These are phyloP conservation scores for Nemania sp. DNA, from an alignment of 2,329 filamentous ascomycete species.

Conservation along the genomic window DNA sequence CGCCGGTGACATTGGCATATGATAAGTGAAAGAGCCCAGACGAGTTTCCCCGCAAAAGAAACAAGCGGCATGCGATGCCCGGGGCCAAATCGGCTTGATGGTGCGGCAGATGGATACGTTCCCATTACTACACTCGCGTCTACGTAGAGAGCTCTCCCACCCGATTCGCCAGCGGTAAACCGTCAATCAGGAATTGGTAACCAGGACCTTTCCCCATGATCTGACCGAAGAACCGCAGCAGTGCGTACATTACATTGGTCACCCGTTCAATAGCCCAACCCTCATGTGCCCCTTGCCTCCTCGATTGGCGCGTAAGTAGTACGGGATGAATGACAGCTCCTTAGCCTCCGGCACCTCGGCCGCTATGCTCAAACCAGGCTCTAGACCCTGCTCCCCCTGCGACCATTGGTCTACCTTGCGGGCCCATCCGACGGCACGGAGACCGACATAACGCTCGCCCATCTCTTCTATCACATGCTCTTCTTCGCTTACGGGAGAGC, in stretches of 20 bases:
- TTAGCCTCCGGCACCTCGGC: constrained; percentile 43
- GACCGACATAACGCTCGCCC: constrained; percentile 48
- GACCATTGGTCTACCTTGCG: constrained; percentile 42
- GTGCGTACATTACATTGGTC: constrained; percentile 29
- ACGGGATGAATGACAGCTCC: constrained; percentile 64
- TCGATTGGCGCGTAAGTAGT: constrained; percentile 66
- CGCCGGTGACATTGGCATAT: constrained; percentile 18
- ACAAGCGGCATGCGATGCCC: constrained; percentile 13
- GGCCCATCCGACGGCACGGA: constrained; percentile 46
- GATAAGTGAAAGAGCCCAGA: constrained; percentile 16
- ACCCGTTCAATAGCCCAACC: constrained; percentile 54
- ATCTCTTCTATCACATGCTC: constrained; percentile 42
- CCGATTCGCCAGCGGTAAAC: constrained; percentile 17
- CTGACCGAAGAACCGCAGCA: constrained; percentile 20
- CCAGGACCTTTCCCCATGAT: constrained; percentile 18
- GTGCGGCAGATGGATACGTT: constrained; percentile 15
- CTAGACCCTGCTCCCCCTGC: constrained; percentile 38
- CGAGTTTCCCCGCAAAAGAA: constrained; percentile 26
- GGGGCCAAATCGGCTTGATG: constrained; percentile 13
- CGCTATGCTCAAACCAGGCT: constrained; percentile 40
- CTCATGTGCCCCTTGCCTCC: constrained; percentile 67
- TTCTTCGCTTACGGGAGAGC: constrained; percentile 41
- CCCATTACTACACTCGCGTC: constrained; percentile 12
- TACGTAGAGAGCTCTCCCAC: constrained; percentile 11
- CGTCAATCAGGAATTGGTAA: constrained; percentile 14